Percentiles rank a stretch among this genome's conserved stretches.
Conservation (phyloP, 2,329 filamentous ascomycete genomes). For the Cyclaneusma minus region DNA sequence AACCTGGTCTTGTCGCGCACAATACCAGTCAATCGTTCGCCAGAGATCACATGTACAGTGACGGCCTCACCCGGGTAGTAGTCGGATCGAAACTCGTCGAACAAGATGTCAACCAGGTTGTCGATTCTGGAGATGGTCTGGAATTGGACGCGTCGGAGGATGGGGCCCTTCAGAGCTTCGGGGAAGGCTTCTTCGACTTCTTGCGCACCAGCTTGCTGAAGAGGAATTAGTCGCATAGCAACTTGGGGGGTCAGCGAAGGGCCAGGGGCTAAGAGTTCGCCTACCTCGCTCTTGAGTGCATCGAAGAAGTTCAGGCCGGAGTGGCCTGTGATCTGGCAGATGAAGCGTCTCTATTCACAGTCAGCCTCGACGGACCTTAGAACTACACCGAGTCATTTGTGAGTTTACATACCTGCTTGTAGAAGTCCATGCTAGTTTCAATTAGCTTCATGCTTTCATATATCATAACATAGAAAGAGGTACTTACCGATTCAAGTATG, state of each 20-base stretch:
- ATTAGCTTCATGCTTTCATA: conserved; percentile 1
- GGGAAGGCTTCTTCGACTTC: conserved; percentile 89
- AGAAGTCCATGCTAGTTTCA: conserved; percentile 68
- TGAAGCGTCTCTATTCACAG: conserved; percentile 50
- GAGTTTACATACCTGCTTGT: conserved; percentile 55
- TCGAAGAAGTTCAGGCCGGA: conserved; percentile 86
- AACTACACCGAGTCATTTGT: neutral
- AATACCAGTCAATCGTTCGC: conserved; percentile 54
- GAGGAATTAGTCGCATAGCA: conserved; percentile 10
- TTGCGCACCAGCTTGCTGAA: conserved; percentile 59
- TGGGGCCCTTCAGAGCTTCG: conserved; percentile 77
- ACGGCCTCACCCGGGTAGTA: conserved; percentile 85
- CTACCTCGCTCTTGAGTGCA: conserved; percentile 78
- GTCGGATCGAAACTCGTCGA: conserved; percentile 70
- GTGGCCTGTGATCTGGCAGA: conserved; percentile 90
- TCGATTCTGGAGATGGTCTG: conserved; percentile 82
- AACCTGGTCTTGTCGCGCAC: conserved; percentile 80
- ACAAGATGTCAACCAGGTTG: conserved; percentile 53
- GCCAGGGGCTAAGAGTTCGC: too few relatives aligned
- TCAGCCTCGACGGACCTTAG: conserved; percentile 8
- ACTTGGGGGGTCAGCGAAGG: neutral
- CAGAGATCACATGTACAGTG: conserved; percentile 52
- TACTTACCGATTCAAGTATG: conserved; percentile 66
- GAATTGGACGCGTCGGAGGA: conserved; percentile 83
- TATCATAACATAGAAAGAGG: conserved; percentile 2